phyloP scores from a whole-genome alignment of 108 stramenopile species.

The Conticribra weissflogii region DNA sequence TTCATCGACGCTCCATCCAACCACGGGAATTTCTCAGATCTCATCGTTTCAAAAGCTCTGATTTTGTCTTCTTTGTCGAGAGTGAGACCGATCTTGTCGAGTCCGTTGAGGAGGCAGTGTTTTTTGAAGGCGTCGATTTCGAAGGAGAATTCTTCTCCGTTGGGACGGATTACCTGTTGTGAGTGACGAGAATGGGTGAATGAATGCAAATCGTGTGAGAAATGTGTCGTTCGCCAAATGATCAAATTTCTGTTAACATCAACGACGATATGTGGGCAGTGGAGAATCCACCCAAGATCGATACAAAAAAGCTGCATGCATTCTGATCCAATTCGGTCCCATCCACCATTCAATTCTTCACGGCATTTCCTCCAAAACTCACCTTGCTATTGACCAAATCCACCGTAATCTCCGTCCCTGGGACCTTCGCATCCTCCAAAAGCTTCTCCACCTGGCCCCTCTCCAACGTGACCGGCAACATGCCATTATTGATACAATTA shows the following conservation, averaged over 20 bases:
- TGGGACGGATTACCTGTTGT: slow-evolving; percentile 61
- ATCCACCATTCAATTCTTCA: too few species aligned
- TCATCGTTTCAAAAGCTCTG: slow-evolving; percentile 70
- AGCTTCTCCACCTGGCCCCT: slow-evolving; percentile 78
- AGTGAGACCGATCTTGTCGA: slow-evolving; percentile 95
- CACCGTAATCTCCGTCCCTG: slow-evolving; percentile 82
- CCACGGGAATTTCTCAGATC: slow-evolving; percentile 85
- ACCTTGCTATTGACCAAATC: slow-evolving; percentile 91
- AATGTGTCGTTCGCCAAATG: too few species aligned
- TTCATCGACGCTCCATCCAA: slow-evolving; percentile 89
- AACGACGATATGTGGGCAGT: too few species aligned
- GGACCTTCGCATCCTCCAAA: slow-evolving; percentile 69
- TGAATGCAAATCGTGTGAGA: too few species aligned
- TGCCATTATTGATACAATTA: slow-evolving; percentile 97
- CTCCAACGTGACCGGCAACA: slow-evolving; percentile 87
- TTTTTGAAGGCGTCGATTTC: slow-evolving; percentile 92
- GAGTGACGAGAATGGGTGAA: neutral
- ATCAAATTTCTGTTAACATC: too few species aligned
- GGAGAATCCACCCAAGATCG: too few species aligned
- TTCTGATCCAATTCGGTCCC: too few species aligned
- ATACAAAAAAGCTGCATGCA: neutral
- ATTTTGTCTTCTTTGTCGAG: slow-evolving; percentile 89
- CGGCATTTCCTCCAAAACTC: neutral
- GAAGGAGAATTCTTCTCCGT: slow-evolving; percentile 80
- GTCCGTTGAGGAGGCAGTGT: slow-evolving; percentile 87